Conservation (phyloP, 1,284 basidiomycete genomes). For the Leccinum proximum region DNA sequence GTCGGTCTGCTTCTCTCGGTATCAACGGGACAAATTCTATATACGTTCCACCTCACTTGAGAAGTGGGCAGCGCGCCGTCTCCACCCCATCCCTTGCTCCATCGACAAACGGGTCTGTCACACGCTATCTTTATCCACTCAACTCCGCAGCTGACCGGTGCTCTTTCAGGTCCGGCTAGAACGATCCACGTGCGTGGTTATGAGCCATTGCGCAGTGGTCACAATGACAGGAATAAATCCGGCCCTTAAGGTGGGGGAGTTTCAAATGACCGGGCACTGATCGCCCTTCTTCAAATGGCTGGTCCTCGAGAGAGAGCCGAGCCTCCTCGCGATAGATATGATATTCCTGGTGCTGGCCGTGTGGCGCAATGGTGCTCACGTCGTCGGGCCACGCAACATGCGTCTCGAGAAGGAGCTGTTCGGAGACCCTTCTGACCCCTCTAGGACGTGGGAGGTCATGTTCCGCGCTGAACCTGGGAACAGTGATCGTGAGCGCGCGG, state of each 20-base stretch:
- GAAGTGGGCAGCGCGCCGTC: slow-evolving; percentile 78
- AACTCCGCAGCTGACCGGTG: slow-evolving; percentile 16
- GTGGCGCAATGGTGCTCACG: slow-evolving; percentile 92
- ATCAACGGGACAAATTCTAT: slow-evolving; percentile 74
- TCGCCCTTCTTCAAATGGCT: slow-evolving; percentile 36
- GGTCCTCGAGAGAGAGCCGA: slow-evolving; percentile 34
- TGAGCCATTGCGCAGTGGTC: slow-evolving; percentile 43
- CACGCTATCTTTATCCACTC: slow-evolving; percentile 9
- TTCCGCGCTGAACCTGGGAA: too few relatives aligned
- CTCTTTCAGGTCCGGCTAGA: slow-evolving; percentile 62
- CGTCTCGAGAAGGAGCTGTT: slow-evolving; percentile 96
- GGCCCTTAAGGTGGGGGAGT: slow-evolving; percentile 39
- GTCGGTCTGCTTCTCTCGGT: slow-evolving; percentile 52
- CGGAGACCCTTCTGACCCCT: slow-evolving; percentile 84
- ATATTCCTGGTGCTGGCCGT: slow-evolving; percentile 66
- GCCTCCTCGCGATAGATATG: slow-evolving; percentile 36
- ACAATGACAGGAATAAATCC: slow-evolving; percentile 44
- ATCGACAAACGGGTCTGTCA: slow-evolving; percentile 47
- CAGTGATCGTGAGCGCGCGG: too few relatives aligned
- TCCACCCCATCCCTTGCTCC: slow-evolving; percentile 44
- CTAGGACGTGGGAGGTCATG: slow-evolving; percentile 28
- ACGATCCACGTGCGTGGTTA: slow-evolving; percentile 64
- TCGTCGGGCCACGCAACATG: slow-evolving; percentile 77
- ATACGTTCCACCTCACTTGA: slow-evolving; percentile 93
- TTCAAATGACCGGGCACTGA: slow-evolving; percentile 44